Evolutionary conservation across 495 filamentous ascomycete genomes (phyloP), one percentile per base, ranked within the genome.

Genomic region (Chlorociboria aeruginascens): DNA sequence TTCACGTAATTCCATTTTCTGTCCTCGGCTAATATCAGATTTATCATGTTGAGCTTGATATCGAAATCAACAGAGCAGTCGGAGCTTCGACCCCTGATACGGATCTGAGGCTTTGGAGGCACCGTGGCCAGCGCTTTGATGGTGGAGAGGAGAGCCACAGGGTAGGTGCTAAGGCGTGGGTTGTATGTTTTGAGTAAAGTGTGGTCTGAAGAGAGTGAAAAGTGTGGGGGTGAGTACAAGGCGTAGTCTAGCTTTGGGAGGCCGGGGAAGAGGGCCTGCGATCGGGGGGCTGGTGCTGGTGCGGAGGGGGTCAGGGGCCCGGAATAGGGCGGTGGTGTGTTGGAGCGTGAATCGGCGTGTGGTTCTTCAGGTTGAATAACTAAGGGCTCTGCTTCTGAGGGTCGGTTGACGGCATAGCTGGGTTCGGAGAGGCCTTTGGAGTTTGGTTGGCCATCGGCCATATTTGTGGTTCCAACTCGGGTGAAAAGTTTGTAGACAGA

Each of bases 21-120:
- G 52, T 45, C 69, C 53, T 43, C 49, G n/a, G 43, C 41, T 17
- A 76, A 59, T 9, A 78, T 62, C 31, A 75, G 54, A 35, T 60
- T 63, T 64, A 78, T 69, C 32, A 74, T 62, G 50, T 78, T 78
- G 10, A 78, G 57, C 52, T 68, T 69, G 46, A 76, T 57, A 39
- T 65, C 63, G 47, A 78, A 76, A 51, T 76, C 72, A 10, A 58
- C n/a, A 16, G 60, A 36, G 33, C 53, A 57, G 12, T 56, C 28
- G 1, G 29, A 51, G 17, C 56, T 63, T 36, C 29, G 47, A 20
- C 74, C 74, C 8, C 55, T 49, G 39, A 76, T 67, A 46, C 66
- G 66, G 33, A 76, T 61, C 32, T 66, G 63, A 4, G 68, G 72
- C 53, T 75, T 73, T 25, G 74, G 74, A 8, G 73, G 73, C 0